Base-by-base conservation (phyloP, 106 monocot species). In the Gastrodia elata region DNA sequence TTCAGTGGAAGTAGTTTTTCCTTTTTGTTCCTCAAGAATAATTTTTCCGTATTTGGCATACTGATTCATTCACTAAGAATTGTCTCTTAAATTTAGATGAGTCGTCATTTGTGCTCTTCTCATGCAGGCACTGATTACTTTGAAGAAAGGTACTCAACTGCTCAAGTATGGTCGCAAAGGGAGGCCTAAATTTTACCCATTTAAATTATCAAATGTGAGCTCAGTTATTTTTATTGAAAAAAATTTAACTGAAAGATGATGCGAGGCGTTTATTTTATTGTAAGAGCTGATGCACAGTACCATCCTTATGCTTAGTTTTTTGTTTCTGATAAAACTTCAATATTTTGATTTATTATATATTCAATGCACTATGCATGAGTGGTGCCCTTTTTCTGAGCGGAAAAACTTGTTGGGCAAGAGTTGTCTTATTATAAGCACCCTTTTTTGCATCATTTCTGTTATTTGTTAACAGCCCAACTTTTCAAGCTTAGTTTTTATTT, bases 141-240 rank as follows among this genome's bases (percentile, higher is more conserved):
- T 94, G 84, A 94, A 94, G 81, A 94, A 88, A 81, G 94, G 91
- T 14, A 75, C 84, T 39, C 88, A 91, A 38, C 74, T 94, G 65
- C 86, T 94, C 30, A 94, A 94, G 79, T 91, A 86, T 76, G 86
- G 90, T 80, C 86, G 94, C 32, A 91, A 86, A 79, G 94, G 91
- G 38, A 91, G 91, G 71, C 91, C 94, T 49, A 94, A 94, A 77
- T 91, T 94, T 70, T 91, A 71, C 65, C 91, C 86, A 11, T 91
- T 93, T 68, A 94, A 88, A 79, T 68, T 90, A 42, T 84, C 88
- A 46, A 86, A 83, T 86, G 94, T 94, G 71, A 88, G 87, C 80
- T 39, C 37, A 39, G 39, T 65, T 38, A 35, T 38, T 67, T 37
- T 36, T 36, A 18, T 61, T 52, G 11, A 67, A 36, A 8, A 20